Base-by-base conservation (phyloP, 805 yeast genomes). In the Sporopachydermia lactativora region DNA sequence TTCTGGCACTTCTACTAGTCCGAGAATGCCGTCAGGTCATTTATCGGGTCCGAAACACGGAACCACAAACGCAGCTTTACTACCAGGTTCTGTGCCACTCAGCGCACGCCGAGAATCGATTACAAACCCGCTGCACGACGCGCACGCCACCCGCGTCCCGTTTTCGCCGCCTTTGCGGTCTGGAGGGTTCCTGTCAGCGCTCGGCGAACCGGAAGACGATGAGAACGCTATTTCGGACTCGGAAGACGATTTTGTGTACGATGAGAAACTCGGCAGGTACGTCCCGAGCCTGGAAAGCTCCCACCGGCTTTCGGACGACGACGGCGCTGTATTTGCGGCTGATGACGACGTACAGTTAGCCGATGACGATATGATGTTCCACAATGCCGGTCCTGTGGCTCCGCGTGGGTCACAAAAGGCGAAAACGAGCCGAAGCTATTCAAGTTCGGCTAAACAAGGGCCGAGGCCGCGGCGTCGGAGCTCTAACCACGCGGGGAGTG, bases 81-180 rank as follows among this genome's bases (percentile, higher is more conserved):
- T 15, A 8, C 34, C 31, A 15, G 35, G 16, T n/a, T n/a, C n/a
- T n/a, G n/a, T n/a, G n/a, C n/a, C n/a, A 8, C 31, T 24, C 8
- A 24, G 44, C 15, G 17, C 38, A 14, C 56, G 77, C 48, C 59
- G 79, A 45, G 75, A 70, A 49, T 68, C 75, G 11, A 73, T 73
- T 31, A 68, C 76, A 15, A 66, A 63, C 49, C 55, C 64, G 18
- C 54, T 55, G 34, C 53, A 61, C 14, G 73, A 68, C 47, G 52
- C 62, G 41, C 77, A 71, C 53, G 62, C 60, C 46, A 49, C 67
- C 17, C 66, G 61, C 43, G 52, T 72, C 11, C 79, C 79, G 13
- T 37, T 43, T 1, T 61, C 65, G 15, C 66, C 66, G 3, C 45
- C 49, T 16, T 43, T 44, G 49, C 53, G 46, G 14, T 57, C 62